phyloP scores from a whole-genome alignment of 495 filamentous ascomycete species.

The Glarea lozoyensis region DNA sequence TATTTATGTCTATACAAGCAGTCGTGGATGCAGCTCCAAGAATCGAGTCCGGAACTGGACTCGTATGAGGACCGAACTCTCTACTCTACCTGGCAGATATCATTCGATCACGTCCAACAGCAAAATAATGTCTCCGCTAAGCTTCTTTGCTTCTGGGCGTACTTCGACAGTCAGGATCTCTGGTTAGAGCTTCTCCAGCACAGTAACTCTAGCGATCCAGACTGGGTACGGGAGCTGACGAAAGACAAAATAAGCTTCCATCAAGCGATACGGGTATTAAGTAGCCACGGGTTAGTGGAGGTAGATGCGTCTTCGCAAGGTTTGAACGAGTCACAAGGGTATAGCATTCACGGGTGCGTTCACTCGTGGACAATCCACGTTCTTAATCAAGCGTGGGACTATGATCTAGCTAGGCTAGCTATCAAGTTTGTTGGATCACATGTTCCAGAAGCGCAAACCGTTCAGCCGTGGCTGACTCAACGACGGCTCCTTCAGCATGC shows the following conservation, averaged over 20 bases:
- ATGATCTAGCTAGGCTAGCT: constrained; percentile 19
- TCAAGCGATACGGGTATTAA: constrained; percentile 14
- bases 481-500: constrained; percentile 32
- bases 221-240: constrained; percentile 12
- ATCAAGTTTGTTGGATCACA: constrained; percentile 19
- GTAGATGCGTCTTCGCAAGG: constrained; percentile 14
- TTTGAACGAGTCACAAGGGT: constrained; percentile 22
- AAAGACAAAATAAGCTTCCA: constrained; percentile 19
- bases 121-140: constrained; percentile 26
- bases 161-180: constrained; percentile 40
- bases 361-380: constrained; percentile 30
- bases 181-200: constrained; percentile 34
- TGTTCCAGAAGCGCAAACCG: constrained; percentile 13
- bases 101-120: constrained; percentile 29
- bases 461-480: constrained; percentile 23
- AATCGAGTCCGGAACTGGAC: constrained; percentile 18
- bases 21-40: constrained; percentile 22
- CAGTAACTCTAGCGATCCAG: constrained; percentile 7
- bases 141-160: constrained; percentile 35
- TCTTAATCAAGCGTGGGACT: constrained; percentile 24
- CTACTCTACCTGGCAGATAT: constrained; percentile 36
- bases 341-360: constrained; percentile 31
- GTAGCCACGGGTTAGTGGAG: constrained; percentile 24
- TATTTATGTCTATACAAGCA: constrained; percentile 17
- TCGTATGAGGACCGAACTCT: constrained; percentile 25